These are phyloP conservation scores for Draba incana DNA, from an alignment of 345 rosid genomes.

Conservation along the genomic window DNA sequence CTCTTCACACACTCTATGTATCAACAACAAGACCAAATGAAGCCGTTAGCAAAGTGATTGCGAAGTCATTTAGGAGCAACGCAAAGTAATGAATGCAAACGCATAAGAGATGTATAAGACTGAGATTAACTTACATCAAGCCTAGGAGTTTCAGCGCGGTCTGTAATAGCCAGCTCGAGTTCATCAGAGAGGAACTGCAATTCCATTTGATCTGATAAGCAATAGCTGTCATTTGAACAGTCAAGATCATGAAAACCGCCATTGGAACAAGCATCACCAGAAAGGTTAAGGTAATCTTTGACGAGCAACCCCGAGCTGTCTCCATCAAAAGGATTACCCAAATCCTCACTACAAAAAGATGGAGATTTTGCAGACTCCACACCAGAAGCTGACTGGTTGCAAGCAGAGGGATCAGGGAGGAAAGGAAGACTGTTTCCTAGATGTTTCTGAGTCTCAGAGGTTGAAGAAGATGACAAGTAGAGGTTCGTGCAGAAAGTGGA, in stretches of 20 bases:
- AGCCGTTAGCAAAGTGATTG: constrained; percentile 5
- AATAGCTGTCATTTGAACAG: constrained; percentile 49
- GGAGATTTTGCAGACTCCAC: constrained; percentile 62
- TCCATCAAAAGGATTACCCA: constrained; percentile 49
- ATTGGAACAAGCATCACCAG: constrained; percentile 59
- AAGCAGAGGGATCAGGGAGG: constrained; percentile 71
- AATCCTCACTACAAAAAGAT: constrained; percentile 52
- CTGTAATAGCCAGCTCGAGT: constrained; percentile 77
- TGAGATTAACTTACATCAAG: constrained; percentile 65
- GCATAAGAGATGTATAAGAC: constrained; percentile 6
- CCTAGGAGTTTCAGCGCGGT: constrained; percentile 77
- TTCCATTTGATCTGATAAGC: constrained; percentile 68
- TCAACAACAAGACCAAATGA: constrained; percentile 6
- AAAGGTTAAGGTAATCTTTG: constrained; percentile 59
- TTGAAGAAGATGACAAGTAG: constrained; percentile 75
- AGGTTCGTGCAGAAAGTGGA: constrained; percentile 86
- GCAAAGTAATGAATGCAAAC: constrained; percentile 26
- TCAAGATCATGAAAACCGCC: constrained; percentile 53
- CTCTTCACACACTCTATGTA: constrained; percentile 5
- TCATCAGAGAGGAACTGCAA: constrained; percentile 82
- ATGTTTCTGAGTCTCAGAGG: constrained; percentile 59
- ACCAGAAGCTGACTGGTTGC: constrained; percentile 55
- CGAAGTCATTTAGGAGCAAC: constrained; percentile 2
- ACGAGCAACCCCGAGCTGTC: constrained; percentile 51
- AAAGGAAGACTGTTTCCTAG: constrained; percentile 72